These are phyloP conservation scores for Pseudogymnoascus sp. DNA, from an alignment of 2,329 filamentous ascomycete genomes.

Conservation along the genomic window DNA sequence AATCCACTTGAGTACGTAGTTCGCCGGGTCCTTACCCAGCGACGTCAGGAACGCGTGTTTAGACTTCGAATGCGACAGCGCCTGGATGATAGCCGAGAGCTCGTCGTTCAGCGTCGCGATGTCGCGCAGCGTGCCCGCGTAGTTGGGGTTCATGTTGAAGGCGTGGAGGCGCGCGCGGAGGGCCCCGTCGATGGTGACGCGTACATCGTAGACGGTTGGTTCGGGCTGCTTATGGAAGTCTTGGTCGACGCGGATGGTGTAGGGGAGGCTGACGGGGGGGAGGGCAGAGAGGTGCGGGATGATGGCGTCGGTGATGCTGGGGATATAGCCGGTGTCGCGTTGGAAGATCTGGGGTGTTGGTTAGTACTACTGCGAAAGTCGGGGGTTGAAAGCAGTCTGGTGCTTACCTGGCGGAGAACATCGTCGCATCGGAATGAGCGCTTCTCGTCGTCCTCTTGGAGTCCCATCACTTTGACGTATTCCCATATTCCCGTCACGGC, in stretches of 20 bases:
- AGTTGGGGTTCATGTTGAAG: slow-evolving; percentile 60
- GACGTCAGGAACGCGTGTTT: slow-evolving; percentile 82
- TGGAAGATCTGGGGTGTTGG: slow-evolving; percentile 53
- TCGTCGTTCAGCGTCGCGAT: slow-evolving; percentile 76
- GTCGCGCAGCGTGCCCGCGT: slow-evolving; percentile 64
- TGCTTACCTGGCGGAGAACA: slow-evolving; percentile 61
- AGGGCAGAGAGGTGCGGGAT: slow-evolving; percentile 69
- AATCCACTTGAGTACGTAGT: slow-evolving; percentile 80
- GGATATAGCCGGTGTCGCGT: slow-evolving; percentile 73
- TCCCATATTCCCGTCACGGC: slow-evolving; percentile 91
- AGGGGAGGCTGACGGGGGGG: slow-evolving; percentile 72
- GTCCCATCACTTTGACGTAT: slow-evolving; percentile 74
- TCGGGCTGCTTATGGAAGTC: slow-evolving; percentile 66
- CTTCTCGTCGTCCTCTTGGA: slow-evolving; percentile 94
- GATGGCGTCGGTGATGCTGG: slow-evolving; percentile 72
- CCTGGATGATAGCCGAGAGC: slow-evolving; percentile 72
- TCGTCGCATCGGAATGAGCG: slow-evolving; percentile 87
- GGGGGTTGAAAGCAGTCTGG: neutral
- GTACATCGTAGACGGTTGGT: slow-evolving; percentile 83
- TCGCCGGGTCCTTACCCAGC: slow-evolving; percentile 70
- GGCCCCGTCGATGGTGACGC: slow-evolving; percentile 76
- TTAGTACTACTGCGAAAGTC: slow-evolving; percentile 9
- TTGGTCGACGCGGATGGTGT: slow-evolving; percentile 89
- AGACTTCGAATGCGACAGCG: slow-evolving; percentile 73
- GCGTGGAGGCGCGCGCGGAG: slow-evolving; percentile 57